Conservation (phyloP, 768 basidiomycete species). For the Boletus patriciae region DNA sequence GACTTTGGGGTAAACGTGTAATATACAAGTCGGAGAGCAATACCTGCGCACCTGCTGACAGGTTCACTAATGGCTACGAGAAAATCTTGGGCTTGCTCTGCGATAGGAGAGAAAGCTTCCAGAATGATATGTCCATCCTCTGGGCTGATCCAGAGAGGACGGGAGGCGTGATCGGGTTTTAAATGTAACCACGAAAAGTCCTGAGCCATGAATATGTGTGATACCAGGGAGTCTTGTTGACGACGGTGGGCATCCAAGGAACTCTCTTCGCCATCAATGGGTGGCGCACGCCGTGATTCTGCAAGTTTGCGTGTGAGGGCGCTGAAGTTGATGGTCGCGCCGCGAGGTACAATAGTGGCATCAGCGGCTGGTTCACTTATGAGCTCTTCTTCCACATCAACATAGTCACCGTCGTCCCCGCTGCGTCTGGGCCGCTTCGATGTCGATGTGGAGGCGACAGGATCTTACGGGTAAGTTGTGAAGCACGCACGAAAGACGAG, state of each 20-base stretch:
- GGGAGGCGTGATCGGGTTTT: slow-evolving; percentile 86
- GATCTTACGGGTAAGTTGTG: slow-evolving; percentile 16
- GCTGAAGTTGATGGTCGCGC: slow-evolving; percentile 85
- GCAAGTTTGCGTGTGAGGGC: slow-evolving; percentile 80
- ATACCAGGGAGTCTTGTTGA: slow-evolving; percentile 74
- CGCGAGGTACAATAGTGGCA: slow-evolving; percentile 55
- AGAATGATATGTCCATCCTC: slow-evolving; percentile 92
- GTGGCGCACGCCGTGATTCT: slow-evolving; percentile 50
- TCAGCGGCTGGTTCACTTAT: slow-evolving; percentile 33
- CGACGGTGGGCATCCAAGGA: slow-evolving; percentile 65
- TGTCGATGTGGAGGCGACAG: slow-evolving; percentile 25
- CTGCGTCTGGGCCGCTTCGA: slow-evolving; percentile 45
- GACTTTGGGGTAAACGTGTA: slow-evolving; percentile 15
- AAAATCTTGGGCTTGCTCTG: slow-evolving; percentile 98
- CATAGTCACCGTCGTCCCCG: slow-evolving; percentile 55
- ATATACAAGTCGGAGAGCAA: slow-evolving; percentile 29
- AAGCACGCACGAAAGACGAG: background rate
- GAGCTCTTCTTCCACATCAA: slow-evolving; percentile 60
- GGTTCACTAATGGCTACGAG: slow-evolving; percentile 97
- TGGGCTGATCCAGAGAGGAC: slow-evolving; percentile 96
- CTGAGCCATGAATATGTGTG: slow-evolving; percentile 79
- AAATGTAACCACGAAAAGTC: slow-evolving; percentile 87
- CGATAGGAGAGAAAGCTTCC: slow-evolving; percentile 96
- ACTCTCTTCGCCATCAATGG: slow-evolving; percentile 43
- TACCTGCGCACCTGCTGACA: slow-evolving; percentile 82